Evolutionary conservation across 495 filamentous ascomycete genomes (phyloP).

Genomic region (Peziza echinospora): DNA sequence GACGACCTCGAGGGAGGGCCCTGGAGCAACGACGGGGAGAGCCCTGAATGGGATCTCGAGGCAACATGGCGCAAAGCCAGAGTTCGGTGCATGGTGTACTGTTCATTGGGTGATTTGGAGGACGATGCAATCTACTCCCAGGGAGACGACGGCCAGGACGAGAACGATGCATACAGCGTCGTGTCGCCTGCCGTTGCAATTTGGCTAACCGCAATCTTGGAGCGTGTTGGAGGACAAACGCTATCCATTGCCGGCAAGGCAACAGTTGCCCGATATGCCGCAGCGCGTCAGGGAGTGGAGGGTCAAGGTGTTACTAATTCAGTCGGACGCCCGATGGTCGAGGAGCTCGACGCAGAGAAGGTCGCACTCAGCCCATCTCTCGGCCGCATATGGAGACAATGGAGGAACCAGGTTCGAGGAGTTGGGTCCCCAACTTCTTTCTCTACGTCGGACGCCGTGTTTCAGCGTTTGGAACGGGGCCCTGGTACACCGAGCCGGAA

Average conservation of each 20-base stretch:
- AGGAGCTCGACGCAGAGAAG: slow-evolving; percentile 83
- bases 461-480: slow-evolving; percentile 8
- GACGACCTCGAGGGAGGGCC: slow-evolving; percentile 41
- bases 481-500: slow-evolving; percentile 7
- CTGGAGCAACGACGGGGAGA: slow-evolving; percentile 32
- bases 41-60: slow-evolving; percentile 59
- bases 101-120: slow-evolving; percentile 86
- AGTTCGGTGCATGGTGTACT: slow-evolving; percentile 93
- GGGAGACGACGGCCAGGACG: slow-evolving; percentile 15
- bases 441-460: slow-evolving; percentile 7
- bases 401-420: slow-evolving; percentile 59
- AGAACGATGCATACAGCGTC: slow-evolving; percentile 24
- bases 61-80: slow-evolving; percentile 78
- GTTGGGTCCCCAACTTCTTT: slow-evolving; percentile 14
- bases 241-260: slow-evolving; percentile 75
- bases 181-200: slow-evolving; percentile 87
- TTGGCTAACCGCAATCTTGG: slow-evolving; percentile 82
- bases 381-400: slow-evolving; percentile 79
- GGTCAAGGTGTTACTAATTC: neutral
- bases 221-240: slow-evolving; percentile 82
- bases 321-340: slow-evolving; percentile 41
- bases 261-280: slow-evolving; percentile 46
- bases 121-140: slow-evolving; percentile 41
- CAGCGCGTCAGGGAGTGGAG: slow-evolving; percentile 31
- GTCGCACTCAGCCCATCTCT: slow-evolving; percentile 71